These are phyloP conservation scores for Gymnopilus junonius DNA, from an alignment of 768 basidiomycete genomes.

Conservation along the genomic window DNA sequence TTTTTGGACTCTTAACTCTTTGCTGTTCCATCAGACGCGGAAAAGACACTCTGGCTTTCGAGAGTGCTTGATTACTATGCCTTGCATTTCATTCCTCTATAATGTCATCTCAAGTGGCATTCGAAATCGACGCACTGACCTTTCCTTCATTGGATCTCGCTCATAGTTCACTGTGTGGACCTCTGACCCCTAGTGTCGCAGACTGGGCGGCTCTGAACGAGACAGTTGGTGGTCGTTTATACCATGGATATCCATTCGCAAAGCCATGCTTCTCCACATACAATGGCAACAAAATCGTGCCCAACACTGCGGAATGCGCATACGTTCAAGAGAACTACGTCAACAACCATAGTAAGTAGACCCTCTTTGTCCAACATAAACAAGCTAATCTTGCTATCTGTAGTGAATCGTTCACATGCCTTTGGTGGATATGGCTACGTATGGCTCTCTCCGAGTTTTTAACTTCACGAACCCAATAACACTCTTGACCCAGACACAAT, in stretches of 20 bases:
- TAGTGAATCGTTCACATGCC: slow-evolving; percentile 19
- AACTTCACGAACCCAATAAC: not conserved
- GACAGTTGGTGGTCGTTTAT: slow-evolving; percentile 24
- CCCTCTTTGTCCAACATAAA: not conserved
- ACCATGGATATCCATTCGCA: slow-evolving; percentile 22
- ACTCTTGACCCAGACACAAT: slow-evolving; percentile 38
- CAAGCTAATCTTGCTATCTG: not conserved
- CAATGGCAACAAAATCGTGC: slow-evolving; percentile 15
- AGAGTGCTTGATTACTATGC: not conserved
- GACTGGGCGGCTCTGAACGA: slow-evolving; percentile 16
- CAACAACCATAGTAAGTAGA: slow-evolving; percentile 22
- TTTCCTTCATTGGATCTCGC: not conserved
- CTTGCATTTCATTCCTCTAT: not conserved
- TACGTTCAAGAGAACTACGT: slow-evolving; percentile 24
- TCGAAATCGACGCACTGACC: not conserved
- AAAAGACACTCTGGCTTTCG: not conserved
- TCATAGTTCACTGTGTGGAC: slow-evolving; percentile 5
- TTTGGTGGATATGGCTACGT: slow-evolving; percentile 22
- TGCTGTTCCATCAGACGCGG: slow-evolving; percentile 3
- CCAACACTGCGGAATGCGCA: slow-evolving; percentile 15
- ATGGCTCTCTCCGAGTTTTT: not conserved
- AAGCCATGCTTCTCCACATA: slow-evolving; percentile 23
- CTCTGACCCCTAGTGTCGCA: not conserved
- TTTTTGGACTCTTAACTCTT: not conserved
- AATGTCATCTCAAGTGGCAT: slow-evolving; percentile 9